phyloP scores from a whole-genome alignment of 1,139 yeast species.

The Protomyces arabidopsidicola region DNA sequence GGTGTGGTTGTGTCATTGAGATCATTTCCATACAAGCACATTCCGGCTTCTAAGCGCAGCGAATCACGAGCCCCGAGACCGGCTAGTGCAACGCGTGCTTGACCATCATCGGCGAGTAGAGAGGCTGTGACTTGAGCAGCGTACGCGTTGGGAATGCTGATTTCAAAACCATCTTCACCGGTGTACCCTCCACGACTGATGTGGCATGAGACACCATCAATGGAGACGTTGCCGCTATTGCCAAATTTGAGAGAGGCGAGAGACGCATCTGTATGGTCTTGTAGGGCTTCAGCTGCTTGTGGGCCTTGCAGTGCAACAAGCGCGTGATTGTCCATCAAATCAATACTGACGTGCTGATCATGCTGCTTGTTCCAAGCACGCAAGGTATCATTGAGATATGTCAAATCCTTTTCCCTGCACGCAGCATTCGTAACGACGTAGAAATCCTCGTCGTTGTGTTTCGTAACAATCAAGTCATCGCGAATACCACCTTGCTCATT shows the following conservation, averaged over 20 bases:
- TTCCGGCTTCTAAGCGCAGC: slow-evolving; percentile 90
- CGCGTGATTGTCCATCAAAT: slow-evolving; percentile 61
- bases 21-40: slow-evolving; percentile 96
- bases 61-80: slow-evolving; percentile 98
- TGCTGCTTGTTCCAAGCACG: slow-evolving; percentile 36
- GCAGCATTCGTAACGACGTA: slow-evolving; percentile 98
- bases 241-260: slow-evolving; percentile 70
- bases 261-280: slow-evolving; percentile 57
- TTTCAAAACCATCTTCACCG: slow-evolving; percentile 96
- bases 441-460: slow-evolving; percentile 68
- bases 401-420: slow-evolving; percentile 73
- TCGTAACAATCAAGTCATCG: slow-evolving; percentile 89
- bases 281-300: slow-evolving; percentile 59
- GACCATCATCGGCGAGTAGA: slow-evolving; percentile 50
- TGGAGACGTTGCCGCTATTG: slow-evolving; percentile 53
- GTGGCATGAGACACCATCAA: slow-evolving; percentile 42
- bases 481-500: slow-evolving; percentile 69
- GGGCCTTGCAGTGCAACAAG: slow-evolving; percentile 83
- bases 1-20: slow-evolving; percentile 78
- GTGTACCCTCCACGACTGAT: slow-evolving; percentile 93
- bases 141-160: slow-evolving; percentile 61
- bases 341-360: slow-evolving; percentile 51
- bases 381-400: slow-evolving; percentile 56
- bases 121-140: slow-evolving; percentile 61
- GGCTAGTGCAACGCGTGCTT: slow-evolving; percentile 65